Conservation (phyloP, 2,329 filamentous ascomycete species). For the Pseudocercospora pini-densiflorae region DNA sequence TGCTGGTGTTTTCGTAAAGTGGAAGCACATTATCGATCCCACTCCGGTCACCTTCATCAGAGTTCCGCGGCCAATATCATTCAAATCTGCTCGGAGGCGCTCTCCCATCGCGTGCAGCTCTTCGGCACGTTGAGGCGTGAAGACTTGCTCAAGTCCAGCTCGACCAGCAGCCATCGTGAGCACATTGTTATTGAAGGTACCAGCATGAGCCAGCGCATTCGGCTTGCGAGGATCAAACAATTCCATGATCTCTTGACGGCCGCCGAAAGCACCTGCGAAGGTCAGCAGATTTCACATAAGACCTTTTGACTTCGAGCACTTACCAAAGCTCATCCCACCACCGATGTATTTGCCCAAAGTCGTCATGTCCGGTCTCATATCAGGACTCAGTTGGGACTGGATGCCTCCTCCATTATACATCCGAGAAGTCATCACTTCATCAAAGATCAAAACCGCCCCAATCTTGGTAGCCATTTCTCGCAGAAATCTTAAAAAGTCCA, state of each 20-base stretch:
- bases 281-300: not conserved
- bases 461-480: constrained; percentile 53
- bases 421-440: constrained; percentile 73
- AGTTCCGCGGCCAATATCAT: constrained; percentile 38
- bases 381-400: constrained; percentile 46
- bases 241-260: constrained; percentile 62
- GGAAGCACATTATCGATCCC: constrained; percentile 44
- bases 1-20: constrained; percentile 39
- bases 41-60: constrained; percentile 44
- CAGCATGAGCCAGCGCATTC: constrained; percentile 58
- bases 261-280: constrained; percentile 60
- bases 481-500: constrained; percentile 58
- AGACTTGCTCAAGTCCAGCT: constrained; percentile 44
- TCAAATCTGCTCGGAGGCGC: constrained; percentile 34
- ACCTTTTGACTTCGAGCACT: not conserved
- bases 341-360: constrained; percentile 71
- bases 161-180: constrained; percentile 63
- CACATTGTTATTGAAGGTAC: constrained; percentile 72
- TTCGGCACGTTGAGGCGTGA: constrained; percentile 39
- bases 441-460: constrained; percentile 66
- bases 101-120: constrained; percentile 42
- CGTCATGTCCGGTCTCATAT: constrained; percentile 63
- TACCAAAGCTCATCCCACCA: constrained; percentile 67
- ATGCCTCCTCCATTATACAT: constrained; percentile 55
- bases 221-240: constrained; percentile 57